Conservation (phyloP, 1,284 basidiomycete species). For the Neolentinus lepideus region DNA sequence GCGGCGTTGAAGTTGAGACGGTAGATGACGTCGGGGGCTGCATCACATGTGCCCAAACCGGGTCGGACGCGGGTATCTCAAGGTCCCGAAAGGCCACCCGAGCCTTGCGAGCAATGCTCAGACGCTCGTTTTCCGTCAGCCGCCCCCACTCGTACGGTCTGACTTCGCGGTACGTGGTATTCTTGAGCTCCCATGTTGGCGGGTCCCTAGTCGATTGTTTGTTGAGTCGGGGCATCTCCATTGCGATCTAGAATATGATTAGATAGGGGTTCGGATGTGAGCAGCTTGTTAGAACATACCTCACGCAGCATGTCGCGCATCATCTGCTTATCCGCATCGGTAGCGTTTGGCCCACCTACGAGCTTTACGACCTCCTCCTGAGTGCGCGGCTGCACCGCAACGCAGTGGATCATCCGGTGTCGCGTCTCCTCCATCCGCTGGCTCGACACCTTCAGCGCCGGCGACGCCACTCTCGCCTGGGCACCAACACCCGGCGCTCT, state of each 20-base stretch:
- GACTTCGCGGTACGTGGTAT: conserved; percentile 53
- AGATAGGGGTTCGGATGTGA: conserved; percentile 3
- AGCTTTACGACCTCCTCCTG: conserved; percentile 36
- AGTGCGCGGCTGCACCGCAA: conserved; percentile 41
- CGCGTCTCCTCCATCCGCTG: conserved; percentile 20
- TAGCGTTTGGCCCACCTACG: conserved; percentile 29
- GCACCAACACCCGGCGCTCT: conserved; percentile 7
- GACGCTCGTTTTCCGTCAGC: conserved; percentile 37
- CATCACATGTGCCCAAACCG: conserved; percentile 42
- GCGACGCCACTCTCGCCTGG: conserved; percentile 13
- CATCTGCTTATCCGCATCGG: conserved; percentile 26
- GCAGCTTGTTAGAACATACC: conserved; percentile 9
- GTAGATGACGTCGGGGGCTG: conserved; percentile 14
- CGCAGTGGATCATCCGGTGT: conserved; percentile 44
- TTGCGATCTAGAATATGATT: conserved; percentile 36
- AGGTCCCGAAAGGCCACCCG: conserved; percentile 37
- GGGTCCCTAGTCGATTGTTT: conserved; percentile 26
- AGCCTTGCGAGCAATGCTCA: conserved; percentile 39
- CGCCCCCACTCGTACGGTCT: conserved; percentile 55
- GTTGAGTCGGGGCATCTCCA: conserved; percentile 28
- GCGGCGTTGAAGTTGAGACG: neutral
- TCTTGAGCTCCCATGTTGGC: conserved; percentile 45
- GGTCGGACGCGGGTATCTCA: conserved; percentile 47
- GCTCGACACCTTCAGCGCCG: conserved; percentile 5
- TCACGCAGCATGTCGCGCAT: conserved; percentile 22